A percentile compares a stretch with the other conserved stretches of the same genome.
Evolutionary conservation across 768 basidiomycete genomes (phyloP).

Genomic region (Goffeauzyma gilvescens): DNA sequence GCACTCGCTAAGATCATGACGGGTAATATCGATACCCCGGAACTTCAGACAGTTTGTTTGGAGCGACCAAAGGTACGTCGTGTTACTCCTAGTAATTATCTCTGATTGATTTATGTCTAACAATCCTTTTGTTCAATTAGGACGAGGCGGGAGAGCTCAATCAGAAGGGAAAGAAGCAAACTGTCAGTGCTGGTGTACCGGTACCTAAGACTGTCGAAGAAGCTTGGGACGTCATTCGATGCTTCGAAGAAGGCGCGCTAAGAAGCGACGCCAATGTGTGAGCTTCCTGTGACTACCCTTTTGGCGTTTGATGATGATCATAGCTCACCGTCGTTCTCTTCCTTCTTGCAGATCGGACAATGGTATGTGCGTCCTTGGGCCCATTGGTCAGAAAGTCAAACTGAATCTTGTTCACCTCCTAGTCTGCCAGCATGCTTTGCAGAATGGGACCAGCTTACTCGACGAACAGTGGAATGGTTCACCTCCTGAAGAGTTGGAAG

Average conservation of each 20-base stretch:
- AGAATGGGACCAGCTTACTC: slow-evolving; percentile 43
- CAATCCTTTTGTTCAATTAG: slow-evolving; percentile 8
- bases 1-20: slow-evolving; percentile 40
- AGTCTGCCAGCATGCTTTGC: slow-evolving; percentile 61
- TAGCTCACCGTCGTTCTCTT: neutral
- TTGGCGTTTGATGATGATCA: neutral
- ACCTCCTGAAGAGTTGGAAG: slow-evolving; percentile 60
- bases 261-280: slow-evolving; percentile 24
- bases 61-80: slow-evolving; percentile 36
- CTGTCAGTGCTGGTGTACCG: slow-evolving; percentile 43
- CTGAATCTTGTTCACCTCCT: slow-evolving; percentile 26
- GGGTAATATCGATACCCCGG: slow-evolving; percentile 32
- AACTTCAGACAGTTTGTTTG: slow-evolving; percentile 43
- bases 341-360: slow-evolving; percentile 16
- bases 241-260: slow-evolving; percentile 52
- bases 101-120: neutral
- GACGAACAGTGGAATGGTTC: slow-evolving; percentile 72
- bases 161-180: slow-evolving; percentile 40
- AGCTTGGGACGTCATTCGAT: slow-evolving; percentile 34
- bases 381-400: neutral
- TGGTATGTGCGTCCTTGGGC: slow-evolving; percentile 10
- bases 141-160: slow-evolving; percentile 37
- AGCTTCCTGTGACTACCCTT: too few relatives aligned
- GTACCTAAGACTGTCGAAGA: slow-evolving; percentile 51
- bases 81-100: neutral